Percentiles rank a stretch among this genome's conserved stretches.
Evolutionary conservation across 768 basidiomycete genomes (phyloP).

Genomic region (Saitozyma podzolica): DNA sequence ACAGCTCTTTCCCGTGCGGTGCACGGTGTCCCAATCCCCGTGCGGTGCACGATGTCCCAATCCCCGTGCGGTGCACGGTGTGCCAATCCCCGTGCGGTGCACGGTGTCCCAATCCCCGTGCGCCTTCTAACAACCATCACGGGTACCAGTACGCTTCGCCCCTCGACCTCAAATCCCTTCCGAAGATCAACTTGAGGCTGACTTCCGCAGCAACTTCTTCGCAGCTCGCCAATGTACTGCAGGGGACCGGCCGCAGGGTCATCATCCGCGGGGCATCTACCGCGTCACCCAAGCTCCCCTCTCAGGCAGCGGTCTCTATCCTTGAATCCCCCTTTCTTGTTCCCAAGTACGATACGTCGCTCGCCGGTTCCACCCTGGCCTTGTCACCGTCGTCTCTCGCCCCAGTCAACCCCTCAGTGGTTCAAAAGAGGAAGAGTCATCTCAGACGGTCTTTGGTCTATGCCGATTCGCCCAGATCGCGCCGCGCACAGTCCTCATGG

Average conservation of each 20-base stretch:
- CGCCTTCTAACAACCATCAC: too few species aligned
- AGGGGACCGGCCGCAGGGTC: conserved; percentile 44
- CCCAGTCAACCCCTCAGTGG: conserved; percentile 21
- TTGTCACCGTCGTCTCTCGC: conserved; percentile 14
- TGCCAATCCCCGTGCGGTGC: too few species aligned
- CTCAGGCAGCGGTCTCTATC: conserved; percentile 47
- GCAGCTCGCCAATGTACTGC: conserved; percentile 36
- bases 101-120: too few species aligned
- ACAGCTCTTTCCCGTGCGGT: too few species aligned
- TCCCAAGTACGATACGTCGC: conserved; percentile 30
- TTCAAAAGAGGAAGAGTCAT: conserved; percentile 37
- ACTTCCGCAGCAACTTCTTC: conserved; percentile 38
- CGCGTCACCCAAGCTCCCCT: conserved; percentile 18
- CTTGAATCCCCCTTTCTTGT: conserved; percentile 48
- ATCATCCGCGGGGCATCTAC: conserved; percentile 45
- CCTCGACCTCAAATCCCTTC: background rate
- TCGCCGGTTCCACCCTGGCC: conserved; percentile 26
- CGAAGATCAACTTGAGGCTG: background rate
- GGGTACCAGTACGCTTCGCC: conserved; percentile 32
- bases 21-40: too few species aligned
- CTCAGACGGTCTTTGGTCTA: conserved; percentile 52
- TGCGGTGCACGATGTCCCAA: too few species aligned
- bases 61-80: too few species aligned
- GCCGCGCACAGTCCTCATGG: conserved; percentile 44
- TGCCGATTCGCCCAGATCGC: conserved; percentile 50